Evolutionary conservation across 2,329 filamentous ascomycete genomes (phyloP), one percentile per base, ranked within the genome.

Genomic region (Neocatenulostroma microsporum): DNA sequence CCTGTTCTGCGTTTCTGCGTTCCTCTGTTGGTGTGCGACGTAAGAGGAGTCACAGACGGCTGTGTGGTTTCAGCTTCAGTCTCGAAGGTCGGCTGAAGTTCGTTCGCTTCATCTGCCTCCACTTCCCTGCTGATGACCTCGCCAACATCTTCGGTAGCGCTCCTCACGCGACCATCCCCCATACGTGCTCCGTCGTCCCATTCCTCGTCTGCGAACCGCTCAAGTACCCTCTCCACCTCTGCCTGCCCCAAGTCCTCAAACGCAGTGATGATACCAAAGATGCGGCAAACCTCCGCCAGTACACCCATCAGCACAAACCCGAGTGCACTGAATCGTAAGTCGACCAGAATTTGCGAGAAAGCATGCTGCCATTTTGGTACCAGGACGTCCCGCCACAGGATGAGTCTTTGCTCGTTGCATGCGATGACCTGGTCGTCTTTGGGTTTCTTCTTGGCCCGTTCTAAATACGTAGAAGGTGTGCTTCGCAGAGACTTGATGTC

Each of bases 271-370:
- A 70, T 59, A 4, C 65, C 64, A 1, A 55, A 47, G 24, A 67
- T 54, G 11, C 54, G 49, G 44, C 63, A 64, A 1, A 64, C 54
- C 30, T 66, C 53, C 3, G 61, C 62, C 26, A 67, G 53, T 9
- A 51, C 51, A 1, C 61, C 64, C 51, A 69, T 53, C 42, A 70
- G 52, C 10, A 64, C 61, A 2, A 70, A 44, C 7, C 67, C 67
- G 4, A 70, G 45, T 34, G 64, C 60, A 12, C 63, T 58, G 40
- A 70, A 70, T n/a, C 66, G 57, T 14, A 60, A 61, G 34, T 67
- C 64, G 0, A 64, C 62, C 1, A 67, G 53, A 3, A 70, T 41
- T 44, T 70, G 66, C 4, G 61, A 60, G 45, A 70, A 71, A 0
- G 50, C 61, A 46, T 48, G 44, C 21, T 55, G 49, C 51, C 55